phyloP scores from a whole-genome alignment of 768 basidiomycete species.

The Tricholoma furcatifolium region DNA sequence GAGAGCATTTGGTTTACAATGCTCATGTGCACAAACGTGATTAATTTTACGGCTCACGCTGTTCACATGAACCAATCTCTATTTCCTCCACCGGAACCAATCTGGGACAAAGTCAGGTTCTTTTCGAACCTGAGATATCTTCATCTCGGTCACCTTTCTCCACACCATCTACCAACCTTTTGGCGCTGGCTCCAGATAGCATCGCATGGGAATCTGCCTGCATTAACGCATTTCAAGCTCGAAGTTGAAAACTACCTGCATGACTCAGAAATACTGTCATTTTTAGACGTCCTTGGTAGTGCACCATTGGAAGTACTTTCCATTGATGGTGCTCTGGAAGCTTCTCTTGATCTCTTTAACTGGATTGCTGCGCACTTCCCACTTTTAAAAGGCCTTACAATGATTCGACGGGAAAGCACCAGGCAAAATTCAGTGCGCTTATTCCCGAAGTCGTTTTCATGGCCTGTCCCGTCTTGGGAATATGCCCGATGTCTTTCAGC shows the following conservation, averaged over 20 bases:
- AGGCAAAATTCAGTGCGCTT: too few relatives aligned
- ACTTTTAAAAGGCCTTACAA: neutral
- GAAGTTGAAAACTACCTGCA: neutral
- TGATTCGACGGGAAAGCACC: neutral
- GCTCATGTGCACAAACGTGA: constrained; percentile 3
- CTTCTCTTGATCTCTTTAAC: neutral
- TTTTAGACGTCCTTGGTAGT: neutral
- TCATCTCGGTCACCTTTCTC: neutral
- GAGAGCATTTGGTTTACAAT: neutral
- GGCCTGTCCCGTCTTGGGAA: constrained; percentile 7
- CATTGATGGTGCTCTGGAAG: neutral
- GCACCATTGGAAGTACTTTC: neutral
- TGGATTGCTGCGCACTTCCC: neutral
- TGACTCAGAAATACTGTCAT: neutral
- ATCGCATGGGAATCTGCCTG: neutral
- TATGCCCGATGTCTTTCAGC: neutral
- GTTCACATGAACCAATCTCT: neutral
- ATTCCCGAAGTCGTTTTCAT: neutral
- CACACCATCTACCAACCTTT: neutral
- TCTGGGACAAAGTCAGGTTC: neutral
- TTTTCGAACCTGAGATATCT: constrained; percentile 3
- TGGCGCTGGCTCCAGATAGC: neutral
- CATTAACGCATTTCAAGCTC: constrained; percentile 1
- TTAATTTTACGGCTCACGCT: neutral
- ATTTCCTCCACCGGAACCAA: neutral